Conservation (phyloP, 257 asterid species). For the Echium plantagineum region DNA sequence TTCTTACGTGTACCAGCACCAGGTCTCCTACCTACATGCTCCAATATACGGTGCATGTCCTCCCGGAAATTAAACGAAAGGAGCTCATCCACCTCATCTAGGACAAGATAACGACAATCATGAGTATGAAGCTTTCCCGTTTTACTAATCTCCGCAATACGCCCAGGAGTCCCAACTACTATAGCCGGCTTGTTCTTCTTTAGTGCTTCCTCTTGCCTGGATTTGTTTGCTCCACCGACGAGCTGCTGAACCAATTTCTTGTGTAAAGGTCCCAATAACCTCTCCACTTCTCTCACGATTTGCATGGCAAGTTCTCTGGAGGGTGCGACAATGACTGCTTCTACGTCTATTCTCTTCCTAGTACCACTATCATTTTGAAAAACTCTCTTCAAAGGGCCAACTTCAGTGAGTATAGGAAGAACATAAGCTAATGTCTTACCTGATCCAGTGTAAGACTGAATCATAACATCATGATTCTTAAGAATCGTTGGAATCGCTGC, state of each 20-base stretch:
- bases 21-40: slow-evolving; percentile 76
- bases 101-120: slow-evolving; percentile 59
- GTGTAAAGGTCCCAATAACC: slow-evolving; percentile 69
- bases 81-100: slow-evolving; percentile 94
- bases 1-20: slow-evolving; percentile 30
- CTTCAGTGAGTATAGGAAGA: slow-evolving; percentile 76
- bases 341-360: slow-evolving; percentile 34
- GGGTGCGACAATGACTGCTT: slow-evolving; percentile 94
- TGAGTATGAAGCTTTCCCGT: slow-evolving; percentile 93
- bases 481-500: slow-evolving; percentile 78
- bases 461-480: slow-evolving; percentile 67
- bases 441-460: slow-evolving; percentile 93
- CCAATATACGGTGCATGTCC: slow-evolving; percentile 80
- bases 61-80: slow-evolving; percentile 83
- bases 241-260: slow-evolving; percentile 88
- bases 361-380: slow-evolving; percentile 14
- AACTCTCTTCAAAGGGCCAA: slow-evolving; percentile 46
- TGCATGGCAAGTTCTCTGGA: slow-evolving; percentile 99
- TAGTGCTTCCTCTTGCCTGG: slow-evolving; percentile 95
- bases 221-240: slow-evolving; percentile 91
- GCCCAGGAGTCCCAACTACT: slow-evolving; percentile 93
- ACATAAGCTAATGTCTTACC: slow-evolving; percentile 94
- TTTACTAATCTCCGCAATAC: slow-evolving; percentile 87
- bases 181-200: slow-evolving; percentile 79
- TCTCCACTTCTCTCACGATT: slow-evolving; percentile 90